Evolutionary conservation across 1,284 basidiomycete species (phyloP).

Genomic region (Cerioporus squamosus): DNA sequence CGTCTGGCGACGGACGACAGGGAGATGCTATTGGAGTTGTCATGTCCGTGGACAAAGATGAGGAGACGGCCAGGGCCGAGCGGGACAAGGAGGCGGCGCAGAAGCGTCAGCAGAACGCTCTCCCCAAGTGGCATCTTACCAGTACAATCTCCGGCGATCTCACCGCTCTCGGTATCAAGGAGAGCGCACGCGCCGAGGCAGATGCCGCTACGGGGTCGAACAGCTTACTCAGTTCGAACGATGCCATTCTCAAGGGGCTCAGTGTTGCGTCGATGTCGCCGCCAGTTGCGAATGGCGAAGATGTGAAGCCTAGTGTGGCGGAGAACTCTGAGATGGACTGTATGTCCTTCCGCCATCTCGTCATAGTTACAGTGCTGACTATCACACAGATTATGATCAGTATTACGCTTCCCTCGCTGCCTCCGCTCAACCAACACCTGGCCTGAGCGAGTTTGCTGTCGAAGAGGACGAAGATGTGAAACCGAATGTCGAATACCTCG

Average conservation of each 20-base stretch:
- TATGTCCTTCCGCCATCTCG: conserved; percentile 36
- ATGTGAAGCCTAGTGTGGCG: conserved; percentile 61
- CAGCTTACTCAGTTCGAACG: conserved; percentile 52
- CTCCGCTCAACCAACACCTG: conserved; percentile 63
- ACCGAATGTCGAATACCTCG: conserved; percentile 64
- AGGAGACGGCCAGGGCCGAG: conserved; percentile 67
- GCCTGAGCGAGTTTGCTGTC: conserved; percentile 50
- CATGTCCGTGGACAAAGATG: conserved; percentile 83
- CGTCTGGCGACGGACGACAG: conserved; percentile 60
- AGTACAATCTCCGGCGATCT: conserved; percentile 93
- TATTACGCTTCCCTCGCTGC: conserved; percentile 78
- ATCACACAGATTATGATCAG: conserved; percentile 67
- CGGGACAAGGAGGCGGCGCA: conserved; percentile 73
- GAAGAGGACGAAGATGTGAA: conserved; percentile 77
- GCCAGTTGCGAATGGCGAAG: conserved; percentile 44
- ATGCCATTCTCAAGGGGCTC: conserved; percentile 66
- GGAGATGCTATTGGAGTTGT: conserved; percentile 81
- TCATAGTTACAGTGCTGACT: background rate
- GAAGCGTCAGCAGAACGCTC: conserved; percentile 86
- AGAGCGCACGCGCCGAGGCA: conserved; percentile 53
- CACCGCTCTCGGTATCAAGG: conserved; percentile 83
- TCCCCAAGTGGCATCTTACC: conserved; percentile 93
- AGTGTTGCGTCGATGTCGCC: conserved; percentile 39
- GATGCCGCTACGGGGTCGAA: conserved; percentile 33
- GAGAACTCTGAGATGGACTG: conserved; percentile 59